Conservation (phyloP, 345 rosid genomes). For the Hirschfeldia incana region DNA sequence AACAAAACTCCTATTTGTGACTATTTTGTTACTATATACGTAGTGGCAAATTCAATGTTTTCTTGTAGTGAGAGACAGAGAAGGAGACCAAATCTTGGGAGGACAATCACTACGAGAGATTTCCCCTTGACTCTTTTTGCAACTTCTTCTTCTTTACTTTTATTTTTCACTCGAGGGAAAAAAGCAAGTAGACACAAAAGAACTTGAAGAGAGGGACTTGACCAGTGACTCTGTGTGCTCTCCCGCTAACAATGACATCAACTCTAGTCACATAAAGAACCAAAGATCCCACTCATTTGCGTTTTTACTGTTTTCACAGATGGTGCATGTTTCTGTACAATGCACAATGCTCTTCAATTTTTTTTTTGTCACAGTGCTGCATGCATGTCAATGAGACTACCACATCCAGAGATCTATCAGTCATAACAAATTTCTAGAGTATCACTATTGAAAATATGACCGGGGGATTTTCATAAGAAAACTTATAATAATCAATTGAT, state of each 20-base stretch:
- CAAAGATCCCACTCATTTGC: conserved; percentile 23
- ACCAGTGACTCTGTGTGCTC: conserved; percentile 23
- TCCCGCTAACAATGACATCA: conserved; percentile 28
- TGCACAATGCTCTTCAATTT: conserved; percentile 7
- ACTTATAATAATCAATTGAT: not conserved
- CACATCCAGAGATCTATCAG: not conserved
- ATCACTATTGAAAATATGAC: not conserved
- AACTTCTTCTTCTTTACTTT: not conserved
- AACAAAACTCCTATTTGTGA: too few relatives aligned
- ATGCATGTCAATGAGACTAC: not conserved
- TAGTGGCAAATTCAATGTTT: too few relatives aligned
- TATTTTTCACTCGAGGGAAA: not conserved
- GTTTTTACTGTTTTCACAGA: conserved; percentile 20
- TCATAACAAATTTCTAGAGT: not conserved
- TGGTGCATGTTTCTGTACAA: conserved; percentile 18
- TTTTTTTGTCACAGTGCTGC: not conserved
- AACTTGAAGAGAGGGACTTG: conserved; percentile 16
- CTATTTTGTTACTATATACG: too few relatives aligned
- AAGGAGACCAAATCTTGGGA: conserved; percentile 29
- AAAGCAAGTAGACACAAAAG: not conserved
- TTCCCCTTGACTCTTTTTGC: conserved; percentile 5
- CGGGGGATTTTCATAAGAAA: not conserved
- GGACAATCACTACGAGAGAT: conserved; percentile 33
- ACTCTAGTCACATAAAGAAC: conserved; percentile 21
- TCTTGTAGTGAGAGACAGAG: too few relatives aligned